Evolutionary conservation across 116 monocot genomes (phyloP).

Genomic region (Trichopus zeylanicus): DNA sequence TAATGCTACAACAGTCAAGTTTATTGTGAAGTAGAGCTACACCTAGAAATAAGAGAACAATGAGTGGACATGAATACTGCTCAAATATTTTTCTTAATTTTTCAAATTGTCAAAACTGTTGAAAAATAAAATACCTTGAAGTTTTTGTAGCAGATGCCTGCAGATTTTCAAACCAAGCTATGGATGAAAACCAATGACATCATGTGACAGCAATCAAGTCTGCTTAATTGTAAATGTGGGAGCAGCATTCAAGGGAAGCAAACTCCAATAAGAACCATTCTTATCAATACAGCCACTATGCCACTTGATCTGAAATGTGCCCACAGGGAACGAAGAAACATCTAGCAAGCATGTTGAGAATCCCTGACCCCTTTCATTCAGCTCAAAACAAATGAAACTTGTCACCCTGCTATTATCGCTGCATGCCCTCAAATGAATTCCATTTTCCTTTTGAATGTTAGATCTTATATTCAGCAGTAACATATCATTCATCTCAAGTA

Average conservation of each 20-base stretch:
- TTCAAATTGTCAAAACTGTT: too few species aligned
- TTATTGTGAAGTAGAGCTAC: too few species aligned
- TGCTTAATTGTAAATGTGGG: constrained; percentile 24
- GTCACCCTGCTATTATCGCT: constrained; percentile 17
- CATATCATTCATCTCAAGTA: constrained; percentile 41
- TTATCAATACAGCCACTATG: constrained; percentile 56
- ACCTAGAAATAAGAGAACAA: too few species aligned
- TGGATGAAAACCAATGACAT: neutral
- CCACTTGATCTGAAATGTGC: constrained; percentile 70
- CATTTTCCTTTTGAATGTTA: neutral
- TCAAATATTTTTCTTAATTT: too few species aligned
- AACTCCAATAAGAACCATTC: constrained; percentile 43
- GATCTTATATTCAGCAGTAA: constrained; percentile 29
- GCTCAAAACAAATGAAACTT: constrained; percentile 36
- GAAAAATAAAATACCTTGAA: too few species aligned
- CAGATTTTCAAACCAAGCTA: neutral
- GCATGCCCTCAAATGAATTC: neutral
- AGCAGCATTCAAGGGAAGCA: constrained; percentile 36
- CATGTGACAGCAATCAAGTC: neutral
- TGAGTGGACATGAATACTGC: too few species aligned
- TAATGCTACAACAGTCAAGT: too few species aligned
- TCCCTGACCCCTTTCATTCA: constrained; percentile 52
- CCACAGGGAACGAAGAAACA: constrained; percentile 64
- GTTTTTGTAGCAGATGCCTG: too few species aligned
- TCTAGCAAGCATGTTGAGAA: constrained; percentile 77